A percentile compares a stretch with the other conserved stretches of the same genome.
phyloP scores from a whole-genome alignment of 768 basidiomycete species.

The Kwoniella pini region DNA sequence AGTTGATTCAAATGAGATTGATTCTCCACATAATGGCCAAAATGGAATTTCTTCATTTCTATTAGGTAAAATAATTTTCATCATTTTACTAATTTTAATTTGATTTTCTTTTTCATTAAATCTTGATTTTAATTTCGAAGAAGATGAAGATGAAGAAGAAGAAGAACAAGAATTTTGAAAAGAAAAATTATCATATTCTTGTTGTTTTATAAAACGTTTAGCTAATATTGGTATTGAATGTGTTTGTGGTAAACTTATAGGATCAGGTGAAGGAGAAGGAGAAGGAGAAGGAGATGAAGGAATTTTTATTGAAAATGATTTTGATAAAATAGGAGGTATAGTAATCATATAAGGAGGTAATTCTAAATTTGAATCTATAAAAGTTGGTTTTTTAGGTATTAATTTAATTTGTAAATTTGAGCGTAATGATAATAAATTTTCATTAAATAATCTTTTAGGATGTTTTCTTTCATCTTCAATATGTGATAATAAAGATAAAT shows the following conservation, averaged over 20 bases:
- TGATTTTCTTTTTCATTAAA: background rate
- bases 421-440: too few relatives aligned
- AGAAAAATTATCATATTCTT: too few relatives aligned
- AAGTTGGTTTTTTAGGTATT: background rate
- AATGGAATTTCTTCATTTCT: conserved; percentile 17
- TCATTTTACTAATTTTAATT: background rate
- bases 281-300: background rate
- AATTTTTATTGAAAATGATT: too few relatives aligned
- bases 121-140: background rate
- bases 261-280: background rate
- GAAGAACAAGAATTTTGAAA: too few relatives aligned
- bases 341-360: conserved; percentile 14
- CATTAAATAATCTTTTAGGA: background rate
- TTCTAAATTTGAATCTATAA: background rate
- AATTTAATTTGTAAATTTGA: background rate
- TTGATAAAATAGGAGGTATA: background rate
- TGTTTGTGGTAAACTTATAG: background rate
- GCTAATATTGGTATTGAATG: too few relatives aligned
- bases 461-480: conserved; percentile 6
- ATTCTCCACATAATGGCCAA: conserved; percentile 27
- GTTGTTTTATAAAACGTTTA: too few relatives aligned
- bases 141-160: background rate
- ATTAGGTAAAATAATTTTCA: conserved; percentile 8
- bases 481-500: too few relatives aligned
- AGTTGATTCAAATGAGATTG: conserved; percentile 1